Conservation (phyloP, 2,329 filamentous ascomycete genomes). For the Daldinia sp. region DNA sequence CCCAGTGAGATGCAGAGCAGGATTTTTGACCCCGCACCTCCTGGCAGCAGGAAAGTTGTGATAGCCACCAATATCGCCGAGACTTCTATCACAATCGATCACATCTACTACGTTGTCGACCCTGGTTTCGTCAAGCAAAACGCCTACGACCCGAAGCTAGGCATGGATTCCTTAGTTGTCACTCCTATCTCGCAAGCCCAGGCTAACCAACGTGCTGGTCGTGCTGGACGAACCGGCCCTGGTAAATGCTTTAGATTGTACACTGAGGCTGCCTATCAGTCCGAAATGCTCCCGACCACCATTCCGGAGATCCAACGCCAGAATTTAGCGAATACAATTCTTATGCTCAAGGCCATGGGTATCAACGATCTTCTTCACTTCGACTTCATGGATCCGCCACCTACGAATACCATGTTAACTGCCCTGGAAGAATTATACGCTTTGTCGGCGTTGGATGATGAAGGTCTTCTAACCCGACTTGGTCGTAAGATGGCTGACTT, state of each 20-base stretch:
- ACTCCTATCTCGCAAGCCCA: conserved; percentile 97
- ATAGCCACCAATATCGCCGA: conserved; percentile 99
- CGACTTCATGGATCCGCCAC: conserved; percentile 98
- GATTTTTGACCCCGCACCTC: conserved; percentile 92
- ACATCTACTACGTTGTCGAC: conserved; percentile 97
- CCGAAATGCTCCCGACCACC: conserved; percentile 94
- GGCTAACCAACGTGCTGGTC: conserved; percentile 90
- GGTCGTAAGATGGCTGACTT: conserved; percentile 99
- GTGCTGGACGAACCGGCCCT: conserved; percentile 92
- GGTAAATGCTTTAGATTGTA: conserved; percentile 97
- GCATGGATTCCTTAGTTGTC: conserved; percentile 96
- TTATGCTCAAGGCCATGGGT: conserved; percentile 99
- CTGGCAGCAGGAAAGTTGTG: conserved; percentile 88
- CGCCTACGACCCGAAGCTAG: conserved; percentile 94
- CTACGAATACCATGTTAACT: conserved; percentile 96
- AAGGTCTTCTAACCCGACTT: conserved; percentile 89
- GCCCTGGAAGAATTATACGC: conserved; percentile 95
- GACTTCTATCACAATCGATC: conserved; percentile 96
- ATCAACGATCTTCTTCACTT: conserved; percentile 98
- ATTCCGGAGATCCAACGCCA: conserved; percentile 97
- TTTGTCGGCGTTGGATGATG: conserved; percentile 89
- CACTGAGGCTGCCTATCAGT: conserved; percentile 93
- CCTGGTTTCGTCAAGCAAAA: conserved; percentile 98
- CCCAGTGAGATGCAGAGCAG: conserved; percentile 92
- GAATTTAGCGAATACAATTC: conserved; percentile 89